Conservation (phyloP, 371 early-diverging fungal species). For the Mucor racemosus region DNA sequence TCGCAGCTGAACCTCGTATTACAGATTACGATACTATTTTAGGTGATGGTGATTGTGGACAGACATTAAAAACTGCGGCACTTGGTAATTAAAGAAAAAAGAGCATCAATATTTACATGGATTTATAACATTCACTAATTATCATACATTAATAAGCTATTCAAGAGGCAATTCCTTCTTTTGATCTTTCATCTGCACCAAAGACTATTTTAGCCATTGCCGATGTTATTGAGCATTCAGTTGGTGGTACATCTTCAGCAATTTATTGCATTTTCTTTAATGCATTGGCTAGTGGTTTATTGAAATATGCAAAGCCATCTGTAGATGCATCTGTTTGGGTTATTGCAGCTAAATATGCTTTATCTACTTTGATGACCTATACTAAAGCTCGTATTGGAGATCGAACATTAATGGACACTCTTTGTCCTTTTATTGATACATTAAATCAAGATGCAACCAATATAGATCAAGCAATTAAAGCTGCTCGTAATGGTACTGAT, state of each 20-base stretch:
- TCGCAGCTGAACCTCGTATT: constrained; percentile 71
- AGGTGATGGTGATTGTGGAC: constrained; percentile 89
- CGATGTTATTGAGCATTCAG: constrained; percentile 68
- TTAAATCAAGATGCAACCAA: constrained; percentile 39
- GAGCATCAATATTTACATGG: not conserved
- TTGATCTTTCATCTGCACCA: constrained; percentile 29
- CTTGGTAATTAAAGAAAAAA: constrained; percentile 32
- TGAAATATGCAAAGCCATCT: constrained; percentile 15
- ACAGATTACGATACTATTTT: constrained; percentile 72
- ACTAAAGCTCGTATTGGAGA: constrained; percentile 79
- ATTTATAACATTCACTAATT: not conserved
- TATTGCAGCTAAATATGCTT: constrained; percentile 51
- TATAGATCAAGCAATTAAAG: constrained; percentile 51
- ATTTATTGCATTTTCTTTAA: constrained; percentile 80
- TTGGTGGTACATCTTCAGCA: constrained; percentile 83
- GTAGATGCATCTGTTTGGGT: constrained; percentile 18
- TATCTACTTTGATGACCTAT: constrained; percentile 68
- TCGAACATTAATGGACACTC: constrained; percentile 79
- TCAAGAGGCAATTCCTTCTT: constrained; percentile 24
- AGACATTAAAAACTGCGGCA: constrained; percentile 71
- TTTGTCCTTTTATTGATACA: constrained; percentile 69
- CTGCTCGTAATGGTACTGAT: constrained; percentile 62
- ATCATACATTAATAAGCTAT: constrained; percentile 31
- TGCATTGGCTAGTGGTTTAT: constrained; percentile 66
- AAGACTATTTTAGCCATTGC: constrained; percentile 52